phyloP scores from a whole-genome alignment of 352 stramenopile species.

The Elongisporangium prolatum region DNA sequence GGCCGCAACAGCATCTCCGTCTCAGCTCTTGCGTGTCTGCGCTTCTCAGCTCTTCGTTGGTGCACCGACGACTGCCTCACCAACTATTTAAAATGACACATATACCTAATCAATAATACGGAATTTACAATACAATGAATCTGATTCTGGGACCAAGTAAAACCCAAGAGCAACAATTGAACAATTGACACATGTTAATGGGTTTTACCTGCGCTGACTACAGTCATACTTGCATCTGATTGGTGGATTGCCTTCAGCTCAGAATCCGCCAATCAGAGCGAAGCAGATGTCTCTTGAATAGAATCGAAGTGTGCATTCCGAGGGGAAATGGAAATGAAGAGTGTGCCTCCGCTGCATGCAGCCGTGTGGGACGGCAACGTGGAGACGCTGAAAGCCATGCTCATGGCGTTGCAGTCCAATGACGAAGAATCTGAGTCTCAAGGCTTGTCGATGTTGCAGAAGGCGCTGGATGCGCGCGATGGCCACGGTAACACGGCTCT shows the following conservation, averaged over 20 bases:
- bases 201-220: no score
- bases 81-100: neutral
- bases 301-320: neutral
- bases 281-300: neutral
- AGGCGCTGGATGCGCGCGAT: slow-evolving; percentile 54
- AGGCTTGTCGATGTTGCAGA: slow-evolving; percentile 16
- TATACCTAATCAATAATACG: neutral
- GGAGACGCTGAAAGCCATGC: slow-evolving; percentile 21
- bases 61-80: neutral
- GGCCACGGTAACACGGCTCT: slow-evolving; percentile 60
- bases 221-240: neutral
- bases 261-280: neutral
- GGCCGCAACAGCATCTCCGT: neutral
- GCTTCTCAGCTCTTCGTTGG: neutral
- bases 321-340: neutral
- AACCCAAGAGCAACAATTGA: no score
- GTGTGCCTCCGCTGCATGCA: slow-evolving; percentile 42
- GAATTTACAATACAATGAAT: neutral
- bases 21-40: neutral
- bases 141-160: neutral
- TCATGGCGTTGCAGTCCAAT: slow-evolving; percentile 18
- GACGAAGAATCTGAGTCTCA: slow-evolving; percentile 5
- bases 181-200: no score
- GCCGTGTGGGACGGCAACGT: slow-evolving; percentile 68
- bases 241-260: neutral